Evolutionary conservation across 768 basidiomycete genomes (phyloP), one percentile per base, ranked within the genome.

Genomic region (Rhodosporidiobolus sp.): DNA sequence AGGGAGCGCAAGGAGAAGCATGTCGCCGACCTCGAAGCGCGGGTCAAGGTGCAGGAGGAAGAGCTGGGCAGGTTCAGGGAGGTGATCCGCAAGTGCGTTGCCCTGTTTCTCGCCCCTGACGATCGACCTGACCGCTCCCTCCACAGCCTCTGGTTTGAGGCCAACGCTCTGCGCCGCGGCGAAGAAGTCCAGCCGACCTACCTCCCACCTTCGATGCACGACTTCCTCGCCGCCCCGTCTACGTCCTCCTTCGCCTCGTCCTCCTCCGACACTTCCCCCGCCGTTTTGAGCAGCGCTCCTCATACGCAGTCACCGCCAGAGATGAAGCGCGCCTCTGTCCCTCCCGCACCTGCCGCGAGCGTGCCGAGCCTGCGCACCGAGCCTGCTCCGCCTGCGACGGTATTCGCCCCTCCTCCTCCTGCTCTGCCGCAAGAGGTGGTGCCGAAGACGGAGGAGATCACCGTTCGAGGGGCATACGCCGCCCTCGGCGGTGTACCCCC

Each of bases 1-100:
- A 85, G 94, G 67, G 95, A 97, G 82, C 87, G 95, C 72, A 94
- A 97, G 82, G 95, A 98, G 83, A 92, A 91, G 77, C 92, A 94
- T 80, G 92, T 97, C 72, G 91, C 91, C 80, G 94, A 96, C 91
- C 85, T 98, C 65, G 95, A 98, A 80, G 92, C 94, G 80, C 88
- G 94, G 80, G 88, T 97, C 28, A 87, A 90, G 5, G 88, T 87
- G 52, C 88, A 97, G 32, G 92, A 94, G 79, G 87, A 88, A 9
- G 90, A 91, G 82, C 90, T 91, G 74, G 87, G 88, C 1, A 22
- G 46, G 26, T 70, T 45, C 7, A 38, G 59, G 3, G 58, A 64
- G 7, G n/a, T 66, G 2, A 49, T 72, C 8, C 46, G 52, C 2
- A 53, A 49, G 74, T 75, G 46, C 11, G 30, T 19, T n/a, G 14